These are phyloP conservation scores for Boeremia exigua DNA, from an alignment of 2,329 filamentous ascomycete species.

Conservation along the genomic window DNA sequence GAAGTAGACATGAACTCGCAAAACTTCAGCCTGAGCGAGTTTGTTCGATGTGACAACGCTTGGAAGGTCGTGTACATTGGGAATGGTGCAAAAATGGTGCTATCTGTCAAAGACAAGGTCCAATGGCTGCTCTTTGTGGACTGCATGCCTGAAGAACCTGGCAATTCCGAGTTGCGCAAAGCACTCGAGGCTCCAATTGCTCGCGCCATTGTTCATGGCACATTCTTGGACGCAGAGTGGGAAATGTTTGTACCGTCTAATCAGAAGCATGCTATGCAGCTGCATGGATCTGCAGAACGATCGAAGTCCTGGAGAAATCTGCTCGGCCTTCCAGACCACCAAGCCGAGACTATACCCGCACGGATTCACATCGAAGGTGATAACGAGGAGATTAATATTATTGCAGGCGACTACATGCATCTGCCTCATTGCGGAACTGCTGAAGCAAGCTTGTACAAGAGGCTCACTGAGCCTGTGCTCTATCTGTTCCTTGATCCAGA, in stretches of 20 bases:
- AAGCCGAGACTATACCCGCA: slow-evolving; percentile 53
- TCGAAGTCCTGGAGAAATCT: slow-evolving; percentile 47
- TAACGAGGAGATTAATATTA: slow-evolving; percentile 32
- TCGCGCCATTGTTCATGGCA: slow-evolving; percentile 14
- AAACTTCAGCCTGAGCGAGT: slow-evolving; percentile 24
- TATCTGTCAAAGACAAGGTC: slow-evolving; percentile 47
- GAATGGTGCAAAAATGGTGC: slow-evolving; percentile 46
- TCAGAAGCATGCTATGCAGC: slow-evolving; percentile 13
- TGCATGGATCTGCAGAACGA: slow-evolving; percentile 27
- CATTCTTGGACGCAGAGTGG: slow-evolving; percentile 32
- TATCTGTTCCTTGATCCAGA: slow-evolving; percentile 66
- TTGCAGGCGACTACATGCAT: slow-evolving; percentile 59
- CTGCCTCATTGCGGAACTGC: slow-evolving; percentile 65
- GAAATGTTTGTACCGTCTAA: slow-evolving; percentile 27
- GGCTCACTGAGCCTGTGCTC: slow-evolving; percentile 40
- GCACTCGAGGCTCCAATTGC: slow-evolving; percentile 44
- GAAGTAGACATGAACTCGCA: slow-evolving; percentile 15
- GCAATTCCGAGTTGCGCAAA: slow-evolving; percentile 50
- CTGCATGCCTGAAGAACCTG: slow-evolving; percentile 46
- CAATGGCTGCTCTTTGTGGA: slow-evolving; percentile 57
- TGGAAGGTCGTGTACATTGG: slow-evolving; percentile 56
- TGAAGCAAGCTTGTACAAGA: slow-evolving; percentile 61
- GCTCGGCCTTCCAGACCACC: slow-evolving; percentile 47
- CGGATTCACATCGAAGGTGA: slow-evolving; percentile 51
- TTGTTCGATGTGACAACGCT: slow-evolving; percentile 33